These are phyloP conservation scores for Saitozyma podzolica DNA, from an alignment of 768 basidiomycete species.

Conservation along the genomic window DNA sequence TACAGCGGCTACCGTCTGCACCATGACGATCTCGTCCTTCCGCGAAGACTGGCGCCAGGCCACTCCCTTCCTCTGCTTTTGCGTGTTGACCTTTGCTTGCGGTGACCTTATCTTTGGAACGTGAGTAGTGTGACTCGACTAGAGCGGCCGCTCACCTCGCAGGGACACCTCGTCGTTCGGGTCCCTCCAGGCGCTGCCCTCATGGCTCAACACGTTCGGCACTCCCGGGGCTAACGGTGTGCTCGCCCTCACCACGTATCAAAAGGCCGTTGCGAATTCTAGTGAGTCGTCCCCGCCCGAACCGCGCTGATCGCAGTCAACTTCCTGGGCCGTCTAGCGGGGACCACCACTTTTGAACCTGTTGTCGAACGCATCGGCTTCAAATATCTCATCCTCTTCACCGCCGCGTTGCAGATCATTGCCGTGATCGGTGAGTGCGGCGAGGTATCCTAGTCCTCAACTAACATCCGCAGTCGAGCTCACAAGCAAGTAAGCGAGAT, in stretches of 20 bases:
- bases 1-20: no score
- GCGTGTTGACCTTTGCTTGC: conserved; percentile 16
- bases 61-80: conserved; percentile 20
- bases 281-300: conserved; percentile 8
- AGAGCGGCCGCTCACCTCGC: background rate
- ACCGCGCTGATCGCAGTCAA: conserved; percentile 7
- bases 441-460: background rate
- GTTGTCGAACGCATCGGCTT: conserved; percentile 21
- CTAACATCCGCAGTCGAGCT: conserved; percentile 10
- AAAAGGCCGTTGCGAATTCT: conserved; percentile 25
- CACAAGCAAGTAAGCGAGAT: conserved; percentile 9
- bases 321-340: conserved; percentile 16
- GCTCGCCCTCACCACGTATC: conserved; percentile 12
- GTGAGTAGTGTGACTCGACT: background rate
- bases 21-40: no score
- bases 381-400: conserved; percentile 12
- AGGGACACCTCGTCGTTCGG: conserved; percentile 17
- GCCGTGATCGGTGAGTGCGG: conserved; percentile 19
- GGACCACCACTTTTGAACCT: conserved; percentile 18
- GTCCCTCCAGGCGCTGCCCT: conserved; percentile 25
- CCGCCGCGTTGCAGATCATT: conserved; percentile 15
- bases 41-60: conserved; percentile 13
- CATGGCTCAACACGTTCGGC: conserved; percentile 26
- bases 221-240: background rate
- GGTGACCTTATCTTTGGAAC: conserved; percentile 26